These are phyloP conservation scores for Ascosphaera apis DNA, from an alignment of 2,329 filamentous ascomycete genomes.

Conservation along the genomic window DNA sequence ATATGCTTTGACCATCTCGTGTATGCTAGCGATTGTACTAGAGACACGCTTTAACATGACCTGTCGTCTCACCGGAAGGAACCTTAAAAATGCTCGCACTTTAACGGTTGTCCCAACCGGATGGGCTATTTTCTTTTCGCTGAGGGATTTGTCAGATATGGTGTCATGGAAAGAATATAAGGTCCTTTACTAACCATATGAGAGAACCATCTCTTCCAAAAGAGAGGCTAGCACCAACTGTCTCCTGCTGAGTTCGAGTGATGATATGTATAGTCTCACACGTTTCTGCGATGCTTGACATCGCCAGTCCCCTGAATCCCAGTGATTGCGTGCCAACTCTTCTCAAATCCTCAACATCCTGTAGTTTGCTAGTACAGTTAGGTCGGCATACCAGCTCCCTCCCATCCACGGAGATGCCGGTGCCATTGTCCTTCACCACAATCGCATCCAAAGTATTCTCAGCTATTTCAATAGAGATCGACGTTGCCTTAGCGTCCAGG, in stretches of 20 bases:
- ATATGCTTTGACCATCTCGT: slow-evolving; percentile 32
- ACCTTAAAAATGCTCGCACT: slow-evolving; percentile 31
- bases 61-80: slow-evolving; percentile 36
- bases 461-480: slow-evolving; percentile 34
- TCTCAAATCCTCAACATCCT: slow-evolving; percentile 30
- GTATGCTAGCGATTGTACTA: slow-evolving; percentile 28
- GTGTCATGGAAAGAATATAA: background rate
- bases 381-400: slow-evolving; percentile 30
- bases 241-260: slow-evolving; percentile 34
- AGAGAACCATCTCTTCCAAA: slow-evolving; percentile 29
- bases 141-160: background rate
- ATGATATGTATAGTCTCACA: slow-evolving; percentile 28
- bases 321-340: slow-evolving; percentile 32
- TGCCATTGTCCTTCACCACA: slow-evolving; percentile 40
- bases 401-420: slow-evolving; percentile 35
- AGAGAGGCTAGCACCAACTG: slow-evolving; percentile 27
- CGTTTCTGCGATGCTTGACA: slow-evolving; percentile 38
- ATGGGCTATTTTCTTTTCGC: slow-evolving; percentile 23
- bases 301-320: slow-evolving; percentile 41
- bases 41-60: slow-evolving; percentile 26
- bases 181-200: slow-evolving; percentile 14
- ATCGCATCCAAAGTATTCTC: slow-evolving; percentile 37
- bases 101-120: slow-evolving; percentile 38
- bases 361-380: slow-evolving; percentile 42
- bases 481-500: slow-evolving; percentile 37